Evolutionary conservation across 345 rosid species (phyloP).

Genomic region (Brassica carinata): DNA sequence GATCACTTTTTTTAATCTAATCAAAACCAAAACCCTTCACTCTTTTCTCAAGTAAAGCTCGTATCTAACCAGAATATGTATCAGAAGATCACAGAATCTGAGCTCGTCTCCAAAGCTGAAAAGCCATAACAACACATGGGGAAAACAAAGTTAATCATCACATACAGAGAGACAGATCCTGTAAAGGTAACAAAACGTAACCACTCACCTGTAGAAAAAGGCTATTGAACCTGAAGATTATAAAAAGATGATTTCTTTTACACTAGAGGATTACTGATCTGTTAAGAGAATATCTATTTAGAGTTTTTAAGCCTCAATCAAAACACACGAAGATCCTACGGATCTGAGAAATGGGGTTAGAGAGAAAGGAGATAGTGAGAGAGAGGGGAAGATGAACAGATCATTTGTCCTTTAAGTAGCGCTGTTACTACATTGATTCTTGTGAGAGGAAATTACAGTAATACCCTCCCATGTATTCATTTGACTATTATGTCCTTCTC

Average conservation of each 20-base stretch:
- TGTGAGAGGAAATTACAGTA: background rate
- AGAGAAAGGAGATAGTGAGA: background rate
- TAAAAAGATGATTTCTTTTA: background rate
- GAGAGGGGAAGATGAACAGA: background rate
- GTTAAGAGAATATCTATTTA: background rate
- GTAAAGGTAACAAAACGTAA: background rate
- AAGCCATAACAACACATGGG: background rate
- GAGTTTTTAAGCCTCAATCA: constrained; percentile 33
- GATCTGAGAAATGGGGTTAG: constrained; percentile 39
- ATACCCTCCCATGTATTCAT: background rate
- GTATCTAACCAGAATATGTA: background rate
- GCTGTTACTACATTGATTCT: constrained; percentile 36
- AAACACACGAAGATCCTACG: constrained; percentile 30
- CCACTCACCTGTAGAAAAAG: constrained; percentile 25
- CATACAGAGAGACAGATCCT: background rate
- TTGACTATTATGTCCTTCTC: constrained; percentile 9
- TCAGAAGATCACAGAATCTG: constrained; percentile 15
- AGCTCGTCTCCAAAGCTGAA: constrained; percentile 23
- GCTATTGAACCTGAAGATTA: constrained; percentile 6
- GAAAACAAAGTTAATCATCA: constrained; percentile 19
- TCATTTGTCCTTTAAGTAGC: constrained; percentile 35
- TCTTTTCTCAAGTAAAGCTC: constrained; percentile 14
- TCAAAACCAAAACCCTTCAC: constrained; percentile 13
- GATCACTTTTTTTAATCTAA: constrained; percentile 18
- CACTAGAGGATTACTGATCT: constrained; percentile 10